Evolutionary conservation across 495 filamentous ascomycete species (phyloP), one percentile per base, ranked within the genome.

Genomic region (Annulohypoxylon bovei): DNA sequence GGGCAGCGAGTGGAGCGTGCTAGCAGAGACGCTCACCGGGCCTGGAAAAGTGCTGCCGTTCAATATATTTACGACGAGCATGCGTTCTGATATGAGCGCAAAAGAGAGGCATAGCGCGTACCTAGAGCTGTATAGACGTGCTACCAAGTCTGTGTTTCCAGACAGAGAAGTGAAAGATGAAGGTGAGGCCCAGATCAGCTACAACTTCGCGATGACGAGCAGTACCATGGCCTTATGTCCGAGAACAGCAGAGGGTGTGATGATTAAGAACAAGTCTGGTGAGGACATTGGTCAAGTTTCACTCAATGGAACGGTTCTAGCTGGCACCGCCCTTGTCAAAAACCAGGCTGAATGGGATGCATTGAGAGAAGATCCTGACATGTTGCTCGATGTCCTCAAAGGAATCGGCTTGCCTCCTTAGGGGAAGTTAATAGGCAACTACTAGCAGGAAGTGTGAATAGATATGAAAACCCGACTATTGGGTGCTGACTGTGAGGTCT

Each of bases 301-400:
- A 12, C 76, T 95, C 20, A 95, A 96, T 65, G 93, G 93, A 18
- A 95, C 93, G 0, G 80, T 93, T 50, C 79, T 96, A 18, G 93
- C 88, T n/a, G 92, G 90, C 1, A 95, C 91, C 28, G 81, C 94
- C 49, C 88, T 96, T 81, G 92, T 96, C 12, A 95, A 94, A 79
- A 85, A 78, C 18, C 79, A 91, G 72, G 81, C 76, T 14, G 91
- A 94, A 79, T 94, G 90, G 90, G 84, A 92, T 73, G 77, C 81
- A 9, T 66, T 95, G 57, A 75, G 83, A 30, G 77, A 75, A 22
- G 79, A 88, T 50, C 83, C 83, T 16, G 78, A 78, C 12, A 76
- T 80, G 63, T 72, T 94, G 57, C 74, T 78, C n/a, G 76, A 81
- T 44, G 77, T 92, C 14, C 76, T 95, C 35, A 76, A 75, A 47